phyloP scores from a whole-genome alignment of 768 basidiomycete genomes.

The Pisolithus marmoratus region DNA sequence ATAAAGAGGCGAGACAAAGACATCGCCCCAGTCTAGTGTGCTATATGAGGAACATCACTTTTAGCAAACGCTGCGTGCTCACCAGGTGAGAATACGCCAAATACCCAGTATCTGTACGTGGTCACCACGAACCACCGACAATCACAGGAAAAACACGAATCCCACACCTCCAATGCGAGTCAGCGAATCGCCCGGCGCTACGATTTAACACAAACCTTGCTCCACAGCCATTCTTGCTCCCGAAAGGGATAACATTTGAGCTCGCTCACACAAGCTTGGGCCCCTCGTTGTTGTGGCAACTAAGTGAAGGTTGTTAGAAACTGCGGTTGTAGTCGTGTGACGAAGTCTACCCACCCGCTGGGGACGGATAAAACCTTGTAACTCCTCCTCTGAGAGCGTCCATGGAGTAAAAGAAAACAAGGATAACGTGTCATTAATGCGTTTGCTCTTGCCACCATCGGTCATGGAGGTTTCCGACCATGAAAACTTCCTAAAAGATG shows the following conservation, averaged over 20 bases:
- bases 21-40: conserved; percentile 45
- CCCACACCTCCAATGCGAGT: conserved; percentile 30
- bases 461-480: conserved; percentile 18
- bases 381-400: conserved; percentile 29
- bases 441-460: conserved; percentile 10
- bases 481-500: conserved; percentile 18
- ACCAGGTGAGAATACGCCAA: conserved; percentile 38
- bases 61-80: conserved; percentile 3
- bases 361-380: conserved; percentile 27
- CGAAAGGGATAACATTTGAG: conserved; percentile 8
- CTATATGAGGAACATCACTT: background rate
- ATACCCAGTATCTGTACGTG: conserved; percentile 38
- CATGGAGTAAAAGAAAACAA: conserved; percentile 37
- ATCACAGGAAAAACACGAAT: conserved; percentile 30
- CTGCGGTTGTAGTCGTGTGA: background rate
- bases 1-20: conserved; percentile 45
- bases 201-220: conserved; percentile 32
- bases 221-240: conserved; percentile 51
- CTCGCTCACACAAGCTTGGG: conserved; percentile 4
- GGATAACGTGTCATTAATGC: conserved; percentile 15
- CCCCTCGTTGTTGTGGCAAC: conserved; percentile 13
- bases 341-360: conserved; percentile 14
- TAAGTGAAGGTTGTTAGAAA: conserved; percentile 7
- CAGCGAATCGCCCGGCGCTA: background rate
- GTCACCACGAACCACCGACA: conserved; percentile 39